Evolutionary conservation across 495 filamentous ascomycete species (phyloP), one percentile per base, ranked within the genome.

Genomic region (Penicillium coprophilum): DNA sequence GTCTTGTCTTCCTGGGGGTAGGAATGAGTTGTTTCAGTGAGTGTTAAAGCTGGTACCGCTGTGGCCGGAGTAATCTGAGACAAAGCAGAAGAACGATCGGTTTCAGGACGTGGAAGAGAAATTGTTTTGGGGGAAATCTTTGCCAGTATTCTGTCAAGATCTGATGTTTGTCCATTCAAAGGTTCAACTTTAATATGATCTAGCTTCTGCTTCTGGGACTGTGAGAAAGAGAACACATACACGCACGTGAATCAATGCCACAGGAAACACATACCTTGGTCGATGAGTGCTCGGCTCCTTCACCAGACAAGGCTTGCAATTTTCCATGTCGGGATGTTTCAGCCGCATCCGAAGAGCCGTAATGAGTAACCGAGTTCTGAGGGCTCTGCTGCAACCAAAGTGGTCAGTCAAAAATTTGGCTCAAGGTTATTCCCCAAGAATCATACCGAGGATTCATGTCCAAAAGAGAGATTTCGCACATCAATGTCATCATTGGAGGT

Each of bases 1-100:
- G 69, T 65, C 27, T 77, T 77, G 19, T 69, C 61, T 19, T 71
- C 62, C 31, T 56, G 45, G n/a, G 43, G 39, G 44, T 63, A 57
- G n/a, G 59, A 28, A 15, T 63, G 45, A 0, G 50, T 50, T 28
- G 40, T 21, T 19, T 66, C 64, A 27, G 57, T 32, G 1, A 78
- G 74, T 6, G 68, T 73, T 19, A 80, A 76, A 43, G 69, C 74
- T 41, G 62, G 66, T 24, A 66, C 58, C 10, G 68, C 66, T 6
- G 79, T 81, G 27, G 78, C 79, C 20, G 85, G 78, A 6, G 84
- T 85, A 53, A 84, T 74, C 9, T 83, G 80, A 11, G 85, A 71
- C 9, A 83, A 81, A 57, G 64, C 79, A 54, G 71, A 77, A 11
- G 78, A 77, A 17, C 77, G 78, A 43, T 72, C 67, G 15, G 80